Evolutionary conservation across 306 rosid species (phyloP).

Genomic region (Glycine soja): DNA sequence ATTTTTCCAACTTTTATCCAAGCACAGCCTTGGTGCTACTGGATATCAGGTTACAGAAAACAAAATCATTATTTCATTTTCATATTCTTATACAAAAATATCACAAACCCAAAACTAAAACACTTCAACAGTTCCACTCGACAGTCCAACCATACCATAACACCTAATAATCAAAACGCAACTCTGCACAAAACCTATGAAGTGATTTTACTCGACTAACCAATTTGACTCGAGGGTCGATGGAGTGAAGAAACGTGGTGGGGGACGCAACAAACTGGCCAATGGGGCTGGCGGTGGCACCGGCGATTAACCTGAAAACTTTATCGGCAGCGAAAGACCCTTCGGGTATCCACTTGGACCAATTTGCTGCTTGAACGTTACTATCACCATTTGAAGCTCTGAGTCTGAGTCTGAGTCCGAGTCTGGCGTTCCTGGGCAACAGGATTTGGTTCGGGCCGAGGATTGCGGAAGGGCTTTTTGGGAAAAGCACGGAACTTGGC

Average conservation of each 20-base stretch:
- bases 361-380: slow-evolving; percentile 48
- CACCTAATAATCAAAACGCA: neutral
- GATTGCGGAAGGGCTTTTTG: slow-evolving; percentile 40
- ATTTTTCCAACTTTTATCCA: too few species aligned
- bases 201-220: slow-evolving; percentile 46
- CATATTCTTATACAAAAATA: neutral
- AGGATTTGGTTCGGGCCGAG: slow-evolving; percentile 38
- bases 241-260: slow-evolving; percentile 83
- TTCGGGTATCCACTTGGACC: slow-evolving; percentile 74
- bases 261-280: slow-evolving; percentile 88
- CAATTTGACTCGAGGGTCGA: slow-evolving; percentile 90
- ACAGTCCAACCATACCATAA: slow-evolving; percentile 9
- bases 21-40: neutral
- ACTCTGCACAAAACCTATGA: neutral
- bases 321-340: slow-evolving; percentile 81
- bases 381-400: slow-evolving; percentile 64
- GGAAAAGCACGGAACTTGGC: slow-evolving; percentile 33
- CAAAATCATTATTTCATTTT: too few species aligned
- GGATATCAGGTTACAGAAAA: neutral
- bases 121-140: too few species aligned
- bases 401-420: slow-evolving; percentile 49
- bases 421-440: slow-evolving; percentile 30
- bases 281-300: slow-evolving; percentile 95
- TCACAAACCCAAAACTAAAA: slow-evolving; percentile 36
- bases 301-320: slow-evolving; percentile 73